These are phyloP conservation scores for Plasmodium inui DNA, from an alignment of 169 alveolate species.

Conservation along the genomic window DNA sequence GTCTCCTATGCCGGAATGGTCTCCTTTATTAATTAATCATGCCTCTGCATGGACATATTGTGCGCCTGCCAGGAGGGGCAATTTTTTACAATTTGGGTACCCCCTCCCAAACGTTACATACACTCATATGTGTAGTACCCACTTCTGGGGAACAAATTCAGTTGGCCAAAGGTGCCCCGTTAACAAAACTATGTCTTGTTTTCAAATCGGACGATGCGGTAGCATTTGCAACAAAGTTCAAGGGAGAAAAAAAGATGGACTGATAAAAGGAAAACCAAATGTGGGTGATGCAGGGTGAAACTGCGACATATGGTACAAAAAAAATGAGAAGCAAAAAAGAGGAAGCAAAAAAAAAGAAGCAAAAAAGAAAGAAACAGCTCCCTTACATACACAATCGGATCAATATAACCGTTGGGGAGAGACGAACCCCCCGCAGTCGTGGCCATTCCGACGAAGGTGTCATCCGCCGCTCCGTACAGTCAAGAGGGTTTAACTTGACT, in stretches of 20 bases:
- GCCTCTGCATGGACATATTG: neutral
- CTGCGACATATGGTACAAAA: neutral
- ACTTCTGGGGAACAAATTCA: neutral
- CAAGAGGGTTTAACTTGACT: neutral
- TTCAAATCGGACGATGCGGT: neutral
- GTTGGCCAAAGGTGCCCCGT: neutral
- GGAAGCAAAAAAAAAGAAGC: too few species aligned
- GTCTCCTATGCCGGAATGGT: slow-evolving; percentile 93
- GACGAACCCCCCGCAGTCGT: neutral
- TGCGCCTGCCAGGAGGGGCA: neutral
- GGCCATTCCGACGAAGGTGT: too few species aligned
- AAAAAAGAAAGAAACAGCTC: neutral
- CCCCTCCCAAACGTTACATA: neutral
- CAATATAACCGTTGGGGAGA: neutral
- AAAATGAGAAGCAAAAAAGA: too few species aligned
- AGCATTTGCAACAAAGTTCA: neutral
- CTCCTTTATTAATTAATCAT: slow-evolving; percentile 22
- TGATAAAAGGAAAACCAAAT: neutral
- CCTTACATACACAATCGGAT: neutral
- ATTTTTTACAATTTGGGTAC: neutral
- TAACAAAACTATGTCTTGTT: neutral
- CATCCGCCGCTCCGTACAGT: too few species aligned
- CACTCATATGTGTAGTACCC: neutral
- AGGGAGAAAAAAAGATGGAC: neutral
- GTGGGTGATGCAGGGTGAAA: neutral